Base-by-base conservation (phyloP, 2,329 filamentous ascomycete species). In the Pleurostoma richardsiae region DNA sequence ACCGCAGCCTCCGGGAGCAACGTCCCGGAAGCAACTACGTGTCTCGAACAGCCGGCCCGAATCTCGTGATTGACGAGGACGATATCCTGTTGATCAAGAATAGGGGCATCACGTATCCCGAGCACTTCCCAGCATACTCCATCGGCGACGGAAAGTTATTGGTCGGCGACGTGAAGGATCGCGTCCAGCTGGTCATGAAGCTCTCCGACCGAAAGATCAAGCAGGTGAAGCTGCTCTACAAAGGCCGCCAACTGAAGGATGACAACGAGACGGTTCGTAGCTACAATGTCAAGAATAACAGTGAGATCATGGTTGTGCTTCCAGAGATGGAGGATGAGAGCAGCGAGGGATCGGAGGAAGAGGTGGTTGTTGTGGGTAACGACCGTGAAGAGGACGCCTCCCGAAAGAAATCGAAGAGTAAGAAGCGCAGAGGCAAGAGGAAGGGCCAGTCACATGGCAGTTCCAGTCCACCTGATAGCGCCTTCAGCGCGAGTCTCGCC, bases 131-230 rank as follows among this genome's bases (percentile, higher is more conserved):
- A 0, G 83, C 83, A 10, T 88, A 85, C 63, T 80, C 82, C 49
- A 90, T 92, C 58, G 83, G 82, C 48, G 83, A 88, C 60, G 86
- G 86, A 41, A 83, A 86, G 59, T 69, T 91, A 47, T 74, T 72
- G 31, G 80, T 90, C 31, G 68, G 73, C 45, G 84, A 88, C 56
- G 74, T 91, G 30, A 77, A 80, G 48, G 75, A 84, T 45, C 82
- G 85, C n/a, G 79, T 83, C 4, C 82, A 79, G 45, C 72, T 85
- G 54, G 74, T 88, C 61, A 76, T 88, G 67, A 78, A 81, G 44
- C 66, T 88, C 30, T 72, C 77, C 4, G 76, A 82, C 41, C 69
- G 70, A 58, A 60, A 72, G 59, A 62, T 69, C 6, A 65, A 65
- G 30, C 69, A 75, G 41, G 71, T 90, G 60, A 86, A 83, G 63